These are phyloP conservation scores for Letharia lupina DNA, from an alignment of 495 filamentous ascomycete genomes.

Conservation along the genomic window DNA sequence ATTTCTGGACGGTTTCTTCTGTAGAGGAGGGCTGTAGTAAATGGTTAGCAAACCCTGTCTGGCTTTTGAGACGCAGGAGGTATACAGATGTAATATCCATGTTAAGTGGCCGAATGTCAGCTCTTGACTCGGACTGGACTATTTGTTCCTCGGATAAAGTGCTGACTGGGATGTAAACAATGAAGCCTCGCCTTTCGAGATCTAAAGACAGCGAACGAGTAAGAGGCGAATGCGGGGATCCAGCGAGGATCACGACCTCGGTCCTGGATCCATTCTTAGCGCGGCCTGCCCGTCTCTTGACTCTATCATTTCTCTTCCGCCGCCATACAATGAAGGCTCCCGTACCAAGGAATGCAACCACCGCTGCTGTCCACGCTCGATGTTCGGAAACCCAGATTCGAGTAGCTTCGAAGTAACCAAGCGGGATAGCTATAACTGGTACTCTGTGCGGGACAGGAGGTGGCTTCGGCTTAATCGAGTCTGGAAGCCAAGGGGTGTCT, in stretches of 20 bases:
- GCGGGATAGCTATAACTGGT: conserved; percentile 27
- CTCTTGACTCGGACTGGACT: conserved; percentile 62
- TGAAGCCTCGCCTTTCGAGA: conserved; percentile 83
- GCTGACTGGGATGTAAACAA: conserved; percentile 80
- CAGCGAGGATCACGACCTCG: conserved; percentile 86
- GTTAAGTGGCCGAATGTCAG: conserved; percentile 72
- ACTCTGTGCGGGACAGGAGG: conserved; percentile 38
- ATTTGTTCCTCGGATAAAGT: conserved; percentile 72
- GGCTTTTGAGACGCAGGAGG: conserved; percentile 6
- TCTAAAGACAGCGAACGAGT: conserved; percentile 73
- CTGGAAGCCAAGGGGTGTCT: conserved; percentile 59
- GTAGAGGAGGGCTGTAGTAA: conserved; percentile 52
- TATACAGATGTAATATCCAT: conserved; percentile 72
- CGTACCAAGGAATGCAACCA: conserved; percentile 60
- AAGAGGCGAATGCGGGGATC: conserved; percentile 70
- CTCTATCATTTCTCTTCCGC: conserved; percentile 48
- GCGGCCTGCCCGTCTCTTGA: conserved; percentile 64
- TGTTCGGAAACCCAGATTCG: conserved; percentile 60
- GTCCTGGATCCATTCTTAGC: conserved; percentile 75
- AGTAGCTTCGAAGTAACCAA: conserved; percentile 37
- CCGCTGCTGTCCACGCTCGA: conserved; percentile 58
- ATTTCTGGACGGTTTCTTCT: conserved; percentile 41
- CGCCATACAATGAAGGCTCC: conserved; percentile 57
- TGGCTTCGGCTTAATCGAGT: conserved; percentile 50
- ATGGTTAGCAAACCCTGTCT: conserved; percentile 29